Base-by-base conservation (phyloP, 352 stramenopile genomes). In the Globisporangium heterothallicum region DNA sequence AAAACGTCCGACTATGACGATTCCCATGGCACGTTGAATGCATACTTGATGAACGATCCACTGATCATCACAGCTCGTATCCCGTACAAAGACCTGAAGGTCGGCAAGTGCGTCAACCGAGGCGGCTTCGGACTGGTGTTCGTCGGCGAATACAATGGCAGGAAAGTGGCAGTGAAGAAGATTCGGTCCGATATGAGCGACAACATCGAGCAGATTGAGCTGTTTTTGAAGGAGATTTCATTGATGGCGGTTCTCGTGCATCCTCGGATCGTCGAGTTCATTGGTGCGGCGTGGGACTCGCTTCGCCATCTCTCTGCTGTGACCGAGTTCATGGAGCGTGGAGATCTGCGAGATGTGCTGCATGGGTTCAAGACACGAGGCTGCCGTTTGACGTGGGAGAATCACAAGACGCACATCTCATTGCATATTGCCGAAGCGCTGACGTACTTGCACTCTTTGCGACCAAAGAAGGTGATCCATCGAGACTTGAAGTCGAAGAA, bases 311-410 rank as follows among this genome's bases (percentile, higher is more conserved):
- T 89, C 0, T 72, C 60, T 4, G 68, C 71, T 8, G 74, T 89
- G 26, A 86, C 71, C 4, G 78, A 89, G 62, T 84, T 82, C 50
- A 87, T 89, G 78, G 76, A 87, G 12, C 70, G 68, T 42, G 78
- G 78, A 2, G 78, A 89, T 44, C 51, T 89, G 16, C 75, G 75
- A 5, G 72, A 77, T 6, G 70, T 89, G 19, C 47, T 89, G 30
- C 66, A 66, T 1, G 63, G 55, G 12, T 78, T 74, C 58, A 72
- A 83, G 43, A 43, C 68, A 26, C 63, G 66, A 6, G 72, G 73
- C 46, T 70, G 46, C 7, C 55, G 52, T 6, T 30, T 80, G 12
- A 83, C 62, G 30, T 86, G 70, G 73, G 63, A 68, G 9, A 64
- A 49, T 2, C 60, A 83, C 52, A 89, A 89, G 63, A 64, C 70